A percentile compares a stretch with the other conserved stretches of the same genome.
phyloP scores from a whole-genome alignment of 257 asterid species.

The Pogostemon cablin region DNA sequence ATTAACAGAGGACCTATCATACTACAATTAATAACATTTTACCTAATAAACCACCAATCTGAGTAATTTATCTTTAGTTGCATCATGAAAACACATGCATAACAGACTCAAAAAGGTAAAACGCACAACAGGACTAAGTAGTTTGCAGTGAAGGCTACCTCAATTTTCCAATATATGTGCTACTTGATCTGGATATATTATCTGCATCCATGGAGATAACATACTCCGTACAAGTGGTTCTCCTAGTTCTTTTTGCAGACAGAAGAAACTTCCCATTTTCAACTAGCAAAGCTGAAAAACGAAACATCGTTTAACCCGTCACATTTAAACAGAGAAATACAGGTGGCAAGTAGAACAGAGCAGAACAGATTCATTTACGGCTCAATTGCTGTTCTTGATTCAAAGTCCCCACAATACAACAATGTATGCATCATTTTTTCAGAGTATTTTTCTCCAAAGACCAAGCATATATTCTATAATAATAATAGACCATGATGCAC shows the following conservation, averaged over 20 bases:
- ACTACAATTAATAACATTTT: too few relatives aligned
- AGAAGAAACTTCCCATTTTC: conserved; percentile 66
- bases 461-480: too few relatives aligned
- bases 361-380: conserved; percentile 8
- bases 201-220: conserved; percentile 64
- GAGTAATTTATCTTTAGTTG: not conserved
- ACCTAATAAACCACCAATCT: not conserved
- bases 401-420: not conserved
- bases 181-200: conserved; percentile 57
- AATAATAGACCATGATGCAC: too few relatives aligned
- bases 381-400: not conserved
- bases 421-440: not conserved
- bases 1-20: too few relatives aligned
- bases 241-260: conserved; percentile 59
- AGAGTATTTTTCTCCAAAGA: not conserved
- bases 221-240: conserved; percentile 64
- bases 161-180: conserved; percentile 56
- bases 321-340: not conserved
- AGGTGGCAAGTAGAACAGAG: not conserved
- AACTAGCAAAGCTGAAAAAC: conserved; percentile 49
- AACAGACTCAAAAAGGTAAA: not conserved
- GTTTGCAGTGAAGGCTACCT: conserved; percentile 36
- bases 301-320: not conserved
- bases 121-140: not conserved
- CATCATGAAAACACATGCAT: not conserved